These are phyloP conservation scores for Penicillium nordicum DNA, from an alignment of 2,329 filamentous ascomycete species.

Conservation along the genomic window DNA sequence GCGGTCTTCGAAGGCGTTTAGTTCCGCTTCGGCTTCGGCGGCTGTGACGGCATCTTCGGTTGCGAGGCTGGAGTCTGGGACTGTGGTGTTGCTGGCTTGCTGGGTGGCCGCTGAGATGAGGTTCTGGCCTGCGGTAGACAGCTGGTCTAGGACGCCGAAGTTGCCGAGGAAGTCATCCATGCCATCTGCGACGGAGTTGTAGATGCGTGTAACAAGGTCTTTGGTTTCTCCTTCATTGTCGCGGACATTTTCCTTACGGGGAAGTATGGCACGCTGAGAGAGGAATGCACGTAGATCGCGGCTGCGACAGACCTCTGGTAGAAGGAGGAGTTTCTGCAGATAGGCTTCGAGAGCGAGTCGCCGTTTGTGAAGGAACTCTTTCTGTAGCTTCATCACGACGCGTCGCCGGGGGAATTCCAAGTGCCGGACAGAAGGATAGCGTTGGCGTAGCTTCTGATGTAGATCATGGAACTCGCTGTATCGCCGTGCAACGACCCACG, in stretches of 20 bases:
- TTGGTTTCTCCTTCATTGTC: slow-evolving; percentile 62
- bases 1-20: slow-evolving; percentile 86
- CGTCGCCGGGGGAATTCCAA: slow-evolving; percentile 89
- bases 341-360: slow-evolving; percentile 81
- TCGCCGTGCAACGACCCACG: slow-evolving; percentile 85
- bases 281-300: slow-evolving; percentile 88
- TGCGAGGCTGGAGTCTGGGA: slow-evolving; percentile 47
- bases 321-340: slow-evolving; percentile 71
- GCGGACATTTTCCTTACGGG: slow-evolving; percentile 55
- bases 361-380: slow-evolving; percentile 89
- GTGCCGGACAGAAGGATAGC: slow-evolving; percentile 82
- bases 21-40: slow-evolving; percentile 84
- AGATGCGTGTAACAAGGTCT: slow-evolving; percentile 87
- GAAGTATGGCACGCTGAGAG: slow-evolving; percentile 77
- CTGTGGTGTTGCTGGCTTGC: slow-evolving; percentile 47
- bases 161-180: slow-evolving; percentile 98
- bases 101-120: slow-evolving; percentile 55
- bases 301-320: slow-evolving; percentile 92
- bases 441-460: slow-evolving; percentile 78
- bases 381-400: slow-evolving; percentile 94
- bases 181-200: slow-evolving; percentile 94
- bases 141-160: slow-evolving; percentile 89
- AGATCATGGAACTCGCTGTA: slow-evolving; percentile 98
- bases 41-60: slow-evolving; percentile 51
- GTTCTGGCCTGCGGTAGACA: slow-evolving; percentile 89